A percentile compares a stretch with the other conserved stretches of the same genome.
Evolutionary conservation across 495 filamentous ascomycete species (phyloP).

Genomic region (Neurospora tetraspora): DNA sequence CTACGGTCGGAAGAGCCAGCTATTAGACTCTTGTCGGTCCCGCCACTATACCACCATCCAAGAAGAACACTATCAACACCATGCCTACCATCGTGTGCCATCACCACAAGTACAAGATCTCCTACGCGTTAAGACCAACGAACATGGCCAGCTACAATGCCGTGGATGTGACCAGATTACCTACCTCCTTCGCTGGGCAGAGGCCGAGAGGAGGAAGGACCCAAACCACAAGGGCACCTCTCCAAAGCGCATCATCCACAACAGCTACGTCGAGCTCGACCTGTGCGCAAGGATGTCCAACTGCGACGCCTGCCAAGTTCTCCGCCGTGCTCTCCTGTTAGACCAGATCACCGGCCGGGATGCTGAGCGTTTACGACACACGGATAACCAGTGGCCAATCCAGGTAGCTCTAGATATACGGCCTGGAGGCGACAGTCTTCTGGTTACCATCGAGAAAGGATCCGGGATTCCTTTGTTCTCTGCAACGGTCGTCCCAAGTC

Average conservation of each 20-base stretch:
- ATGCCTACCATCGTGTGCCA: background rate
- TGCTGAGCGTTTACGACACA: constrained; percentile 7
- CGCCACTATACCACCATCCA: background rate
- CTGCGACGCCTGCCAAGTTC: constrained; percentile 19
- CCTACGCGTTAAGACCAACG: constrained; percentile 10
- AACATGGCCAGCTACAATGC: constrained; percentile 17
- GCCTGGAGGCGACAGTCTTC: constrained; percentile 8
- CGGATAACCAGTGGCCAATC: constrained; percentile 15
- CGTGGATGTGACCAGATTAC: constrained; percentile 15
- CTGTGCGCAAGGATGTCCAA: constrained; percentile 10
- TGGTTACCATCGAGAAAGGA: constrained; percentile 8
- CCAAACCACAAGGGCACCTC: constrained; percentile 11
- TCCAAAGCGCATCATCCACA: constrained; percentile 12
- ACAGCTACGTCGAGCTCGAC: constrained; percentile 20
- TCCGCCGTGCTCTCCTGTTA: constrained; percentile 20
- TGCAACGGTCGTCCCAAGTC: constrained; percentile 11
- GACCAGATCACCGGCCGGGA: constrained; percentile 18
- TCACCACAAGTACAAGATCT: constrained; percentile 2
- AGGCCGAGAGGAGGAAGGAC: constrained; percentile 14
- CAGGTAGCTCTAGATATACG: constrained; percentile 10
- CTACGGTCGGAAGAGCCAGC: background rate
- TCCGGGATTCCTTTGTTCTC: constrained; percentile 3
- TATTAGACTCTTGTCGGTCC: background rate
- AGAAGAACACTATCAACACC: background rate
- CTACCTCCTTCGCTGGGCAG: constrained; percentile 21